Evolutionary conservation across 169 alveolate genomes (phyloP), one percentile per base, ranked within the genome.

Genomic region (Plasmodium blacklocki): DNA sequence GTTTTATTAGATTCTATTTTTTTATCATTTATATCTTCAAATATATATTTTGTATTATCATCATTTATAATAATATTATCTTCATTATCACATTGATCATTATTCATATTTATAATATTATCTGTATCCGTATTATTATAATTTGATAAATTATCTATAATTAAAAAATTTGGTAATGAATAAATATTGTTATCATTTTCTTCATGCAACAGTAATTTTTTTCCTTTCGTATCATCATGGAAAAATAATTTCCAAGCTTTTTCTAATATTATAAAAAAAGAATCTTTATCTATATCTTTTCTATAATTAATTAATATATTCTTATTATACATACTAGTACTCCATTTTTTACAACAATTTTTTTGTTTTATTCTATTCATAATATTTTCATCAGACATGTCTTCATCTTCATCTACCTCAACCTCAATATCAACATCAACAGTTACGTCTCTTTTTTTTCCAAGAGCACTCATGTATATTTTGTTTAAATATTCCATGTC

Each of bases 261-360:
- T 23, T 80, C 75, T 15, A 80, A 18, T 52, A 66, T 19, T 67
- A 67, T 66, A 19, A 80, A 66, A 80, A 80, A 80, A 15, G 80
- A 67, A 66, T 52, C 68, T 47, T 80, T 49, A 80, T 80, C 80
- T 12, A 80, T 66, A 32, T 80, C 73, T 19, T 80, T 80, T 39
- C 68, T 67, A 45, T 80, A 59, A 60, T 49, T 68, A 50, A 75
- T 15, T 19, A 60, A 29, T 19, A 67, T 29, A 47, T 80, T 47
- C 8, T 59, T 80, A 60, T 56, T 67, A 47, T 80, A 54, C 73
- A 67, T 67, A 54, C 56, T 59, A 26, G 54, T 60, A 56, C 90
- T 80, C 90, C 90, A 80, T 59, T 62, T 67, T 67, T 68, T 80
- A 43, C 90, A 80, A 59, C 90, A 80, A 67, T 80, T 80, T 67